Evolutionary conservation across 2,329 filamentous ascomycete species (phyloP).

Genomic region (Scedosporium minutisporum): DNA sequence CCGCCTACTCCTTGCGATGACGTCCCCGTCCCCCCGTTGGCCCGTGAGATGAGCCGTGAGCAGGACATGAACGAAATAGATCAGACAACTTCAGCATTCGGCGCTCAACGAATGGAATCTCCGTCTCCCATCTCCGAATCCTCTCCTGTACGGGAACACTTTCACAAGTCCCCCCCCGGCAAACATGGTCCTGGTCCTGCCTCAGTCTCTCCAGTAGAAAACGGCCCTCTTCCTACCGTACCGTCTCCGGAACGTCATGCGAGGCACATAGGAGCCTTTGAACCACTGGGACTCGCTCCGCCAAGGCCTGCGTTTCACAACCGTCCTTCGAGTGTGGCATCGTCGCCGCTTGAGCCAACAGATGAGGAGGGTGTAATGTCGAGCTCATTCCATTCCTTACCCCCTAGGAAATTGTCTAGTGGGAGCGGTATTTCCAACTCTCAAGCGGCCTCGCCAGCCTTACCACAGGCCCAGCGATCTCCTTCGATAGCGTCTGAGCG

Average conservation of each 20-base stretch:
- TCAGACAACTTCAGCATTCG: slow-evolving; percentile 14
- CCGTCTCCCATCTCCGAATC: slow-evolving; percentile 21
- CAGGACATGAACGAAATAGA: background rate
- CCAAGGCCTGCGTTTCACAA: slow-evolving; percentile 39
- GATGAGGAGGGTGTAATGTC: slow-evolving; percentile 59
- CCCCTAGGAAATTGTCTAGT: slow-evolving; percentile 67
- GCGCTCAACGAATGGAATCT: slow-evolving; percentile 47
- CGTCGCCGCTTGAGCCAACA: slow-evolving; percentile 53
- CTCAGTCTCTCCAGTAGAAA: slow-evolving; percentile 12
- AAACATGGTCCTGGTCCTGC: background rate
- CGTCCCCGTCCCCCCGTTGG: slow-evolving; percentile 10
- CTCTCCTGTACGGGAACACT: slow-evolving; percentile 3
- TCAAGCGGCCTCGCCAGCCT: slow-evolving; percentile 42
- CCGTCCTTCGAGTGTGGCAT: slow-evolving; percentile 50
- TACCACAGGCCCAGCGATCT: slow-evolving; percentile 59
- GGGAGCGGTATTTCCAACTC: slow-evolving; percentile 45
- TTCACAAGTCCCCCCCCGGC: background rate
- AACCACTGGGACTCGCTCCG: slow-evolving; percentile 41
- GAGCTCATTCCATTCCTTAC: slow-evolving; percentile 50
- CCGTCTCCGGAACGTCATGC: slow-evolving; percentile 19
- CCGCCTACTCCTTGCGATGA: slow-evolving; percentile 34
- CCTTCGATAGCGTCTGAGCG: slow-evolving; percentile 78
- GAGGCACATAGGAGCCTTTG: slow-evolving; percentile 34
- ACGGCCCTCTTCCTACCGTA: slow-evolving; percentile 25
- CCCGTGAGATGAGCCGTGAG: background rate